Evolutionary conservation across 2,329 filamentous ascomycete species (phyloP).

Genomic region (Diplodia corticola): DNA sequence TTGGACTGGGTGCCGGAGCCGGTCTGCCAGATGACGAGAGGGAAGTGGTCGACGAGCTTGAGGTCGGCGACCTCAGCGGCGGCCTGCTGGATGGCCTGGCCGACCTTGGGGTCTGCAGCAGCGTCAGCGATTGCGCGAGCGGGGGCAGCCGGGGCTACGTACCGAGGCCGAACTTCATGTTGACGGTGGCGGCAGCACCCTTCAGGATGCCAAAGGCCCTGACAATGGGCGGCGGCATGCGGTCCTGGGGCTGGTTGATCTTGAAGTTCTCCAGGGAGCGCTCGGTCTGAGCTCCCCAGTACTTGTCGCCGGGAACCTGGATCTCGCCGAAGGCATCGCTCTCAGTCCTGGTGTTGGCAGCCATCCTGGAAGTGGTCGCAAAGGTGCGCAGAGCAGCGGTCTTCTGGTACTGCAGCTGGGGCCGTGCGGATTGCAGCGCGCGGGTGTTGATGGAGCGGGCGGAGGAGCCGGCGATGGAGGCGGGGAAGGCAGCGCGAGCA

Average conservation of each 20-base stretch:
- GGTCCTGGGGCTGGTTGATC: conserved; percentile 98
- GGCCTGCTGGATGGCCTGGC: conserved; percentile 88
- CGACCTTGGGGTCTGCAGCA: conserved; percentile 75
- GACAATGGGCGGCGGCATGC: conserved; percentile 92
- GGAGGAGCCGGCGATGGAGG: conserved; percentile 19
- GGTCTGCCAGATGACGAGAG: conserved; percentile 98
- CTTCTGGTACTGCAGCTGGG: conserved; percentile 1
- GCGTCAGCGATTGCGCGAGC: conserved; percentile 23
- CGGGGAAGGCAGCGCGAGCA: conserved; percentile 33
- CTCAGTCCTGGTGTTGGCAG: conserved; percentile 69
- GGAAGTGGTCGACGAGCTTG: conserved; percentile 96
- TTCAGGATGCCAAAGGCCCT: conserved; percentile 96
- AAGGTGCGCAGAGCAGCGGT: conserved; percentile 32
- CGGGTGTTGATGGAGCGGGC: conserved; percentile 19
- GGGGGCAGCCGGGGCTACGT: conserved; percentile 35
- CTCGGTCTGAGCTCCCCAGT: conserved; percentile 98
- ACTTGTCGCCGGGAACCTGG: conserved; percentile 86
- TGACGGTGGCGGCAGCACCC: conserved; percentile 92
- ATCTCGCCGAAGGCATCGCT: conserved; percentile 98
- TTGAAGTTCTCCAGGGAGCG: conserved; percentile 96
- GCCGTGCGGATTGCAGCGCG: conserved; percentile 7
- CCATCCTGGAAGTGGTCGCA: conserved; percentile 37
- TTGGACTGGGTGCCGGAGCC: conserved; percentile 98
- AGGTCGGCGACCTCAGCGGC: conserved; percentile 89
- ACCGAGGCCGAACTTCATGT: conserved; percentile 90